Percentiles rank a stretch among this genome's conserved stretches.
Conservation (phyloP, 176 grass and related monocot species). For the Triticum monococcum region DNA sequence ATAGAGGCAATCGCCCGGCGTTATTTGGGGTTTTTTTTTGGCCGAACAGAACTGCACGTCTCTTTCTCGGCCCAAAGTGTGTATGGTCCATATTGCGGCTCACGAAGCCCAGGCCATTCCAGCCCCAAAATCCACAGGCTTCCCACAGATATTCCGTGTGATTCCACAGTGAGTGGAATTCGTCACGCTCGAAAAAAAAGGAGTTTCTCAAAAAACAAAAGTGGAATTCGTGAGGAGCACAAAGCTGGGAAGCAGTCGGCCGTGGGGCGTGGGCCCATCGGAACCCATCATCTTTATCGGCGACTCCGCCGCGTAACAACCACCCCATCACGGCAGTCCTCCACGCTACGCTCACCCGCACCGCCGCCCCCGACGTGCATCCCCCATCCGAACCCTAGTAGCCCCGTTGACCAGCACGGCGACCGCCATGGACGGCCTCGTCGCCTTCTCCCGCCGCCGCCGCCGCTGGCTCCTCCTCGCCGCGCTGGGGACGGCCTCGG, state of each 20-base stretch:
- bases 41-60: too few species aligned
- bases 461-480: constrained; percentile 55
- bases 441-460: constrained; percentile 48
- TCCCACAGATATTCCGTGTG: neutral
- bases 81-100: neutral
- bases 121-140: neutral
- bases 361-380: neutral
- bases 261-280: neutral
- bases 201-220: neutral
- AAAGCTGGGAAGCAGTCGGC: neutral
- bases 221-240: neutral
- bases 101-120: neutral
- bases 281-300: neutral
- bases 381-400: constrained; percentile 18
- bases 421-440: constrained; percentile 42
- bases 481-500: constrained; percentile 30
- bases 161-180: neutral
- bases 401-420: neutral
- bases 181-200: neutral
- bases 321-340: neutral
- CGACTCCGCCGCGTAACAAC: constrained; percentile 7
- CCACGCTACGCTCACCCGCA: constrained; percentile 16
- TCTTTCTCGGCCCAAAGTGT: too few species aligned
- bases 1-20: too few species aligned
- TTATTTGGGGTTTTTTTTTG: too few species aligned